phyloP scores from a whole-genome alignment of 1,139 yeast species.

The Pneumocystis carinii region DNA sequence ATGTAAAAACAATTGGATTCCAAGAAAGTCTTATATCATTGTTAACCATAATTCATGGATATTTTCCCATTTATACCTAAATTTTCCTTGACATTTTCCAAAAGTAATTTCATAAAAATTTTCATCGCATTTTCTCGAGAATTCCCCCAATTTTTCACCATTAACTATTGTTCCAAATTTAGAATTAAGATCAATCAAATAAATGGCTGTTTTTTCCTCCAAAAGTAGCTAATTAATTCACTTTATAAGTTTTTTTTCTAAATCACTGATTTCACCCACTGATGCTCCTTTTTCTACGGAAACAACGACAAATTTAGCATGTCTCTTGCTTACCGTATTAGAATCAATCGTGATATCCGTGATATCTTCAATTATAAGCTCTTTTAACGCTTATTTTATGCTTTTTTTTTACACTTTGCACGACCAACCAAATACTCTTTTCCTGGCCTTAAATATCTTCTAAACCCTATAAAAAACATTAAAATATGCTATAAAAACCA shows the following conservation, averaged over 20 bases:
- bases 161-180: constrained; percentile 3
- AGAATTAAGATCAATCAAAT: constrained; percentile 3
- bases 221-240: background rate
- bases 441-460: background rate
- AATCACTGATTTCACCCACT: background rate
- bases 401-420: background rate
- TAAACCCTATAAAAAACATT: background rate
- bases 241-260: background rate
- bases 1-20: constrained; percentile 4
- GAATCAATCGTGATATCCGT: constrained; percentile 1
- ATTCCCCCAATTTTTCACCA: background rate
- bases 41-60: background rate
- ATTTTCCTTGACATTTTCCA: background rate
- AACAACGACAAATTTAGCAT: constrained; percentile 2
- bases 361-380: background rate
- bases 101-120: background rate
- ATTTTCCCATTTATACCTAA: background rate
- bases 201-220: background rate
- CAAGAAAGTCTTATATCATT: constrained; percentile 1
- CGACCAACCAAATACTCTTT: background rate
- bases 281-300: background rate
- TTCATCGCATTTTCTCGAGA: background rate
- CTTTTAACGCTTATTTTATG: background rate
- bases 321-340: constrained; percentile 4
- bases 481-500: too few species aligned